A percentile compares a stretch with the other conserved stretches of the same genome.
phyloP scores from a whole-genome alignment of 306 rosid genomes.

The Quercus ilex region DNA sequence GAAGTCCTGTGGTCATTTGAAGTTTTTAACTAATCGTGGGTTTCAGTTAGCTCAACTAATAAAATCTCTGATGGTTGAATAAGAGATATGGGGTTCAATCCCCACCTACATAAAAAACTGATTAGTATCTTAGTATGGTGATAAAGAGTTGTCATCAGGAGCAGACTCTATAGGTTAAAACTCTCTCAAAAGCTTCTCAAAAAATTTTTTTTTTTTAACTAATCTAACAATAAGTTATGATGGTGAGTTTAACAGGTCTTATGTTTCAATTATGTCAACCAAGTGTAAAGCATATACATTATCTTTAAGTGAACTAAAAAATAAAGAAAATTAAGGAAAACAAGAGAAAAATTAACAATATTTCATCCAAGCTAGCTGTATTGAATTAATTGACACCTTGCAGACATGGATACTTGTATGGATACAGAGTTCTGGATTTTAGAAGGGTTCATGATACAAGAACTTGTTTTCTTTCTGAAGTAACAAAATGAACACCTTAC shows the following conservation, averaged over 20 bases:
- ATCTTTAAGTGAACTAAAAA: no score
- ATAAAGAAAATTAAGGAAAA: background rate
- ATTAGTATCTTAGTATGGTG: rapidly evolving
- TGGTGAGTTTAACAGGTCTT: no score
- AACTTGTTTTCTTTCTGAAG: background rate
- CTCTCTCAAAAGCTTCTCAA: no score
- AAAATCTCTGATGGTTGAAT: no score
- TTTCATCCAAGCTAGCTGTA: background rate
- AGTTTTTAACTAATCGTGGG: no score
- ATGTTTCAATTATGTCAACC: background rate
- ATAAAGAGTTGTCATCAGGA: no score
- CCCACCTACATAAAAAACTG: rapidly evolving
- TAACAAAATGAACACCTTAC: background rate
- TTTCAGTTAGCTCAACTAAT: no score
- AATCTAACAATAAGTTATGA: no score
- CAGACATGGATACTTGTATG: background rate
- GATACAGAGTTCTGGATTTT: background rate
- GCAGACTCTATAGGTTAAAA: no score
- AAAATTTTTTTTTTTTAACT: no score
- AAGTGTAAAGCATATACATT: background rate
- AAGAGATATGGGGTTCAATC: rapidly evolving
- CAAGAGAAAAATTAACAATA: background rate
- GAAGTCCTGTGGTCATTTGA: no score
- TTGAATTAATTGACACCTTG: background rate
- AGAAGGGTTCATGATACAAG: background rate